phyloP scores from a whole-genome alignment of 2,329 filamentous ascomycete genomes.

The Aspergillus transmontanensis region DNA sequence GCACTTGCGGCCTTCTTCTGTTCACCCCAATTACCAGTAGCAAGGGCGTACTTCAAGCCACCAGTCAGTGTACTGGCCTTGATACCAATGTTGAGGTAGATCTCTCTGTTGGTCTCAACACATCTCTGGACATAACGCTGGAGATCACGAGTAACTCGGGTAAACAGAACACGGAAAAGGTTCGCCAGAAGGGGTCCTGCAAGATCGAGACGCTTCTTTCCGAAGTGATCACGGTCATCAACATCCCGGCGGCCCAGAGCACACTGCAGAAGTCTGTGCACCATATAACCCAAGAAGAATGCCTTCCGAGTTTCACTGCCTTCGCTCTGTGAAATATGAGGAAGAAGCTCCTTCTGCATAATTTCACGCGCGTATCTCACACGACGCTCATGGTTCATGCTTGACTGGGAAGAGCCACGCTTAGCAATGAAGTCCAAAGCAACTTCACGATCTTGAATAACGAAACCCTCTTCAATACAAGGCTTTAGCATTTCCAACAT shows the following conservation, averaged over 20 bases:
- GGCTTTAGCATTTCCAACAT: slow-evolving; percentile 98
- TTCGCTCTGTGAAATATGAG: slow-evolving; percentile 93
- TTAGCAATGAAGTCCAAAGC: slow-evolving; percentile 95
- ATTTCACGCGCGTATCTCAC: slow-evolving; percentile 91
- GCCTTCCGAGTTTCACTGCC: slow-evolving; percentile 95
- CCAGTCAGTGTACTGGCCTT: slow-evolving; percentile 91
- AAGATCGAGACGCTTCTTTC: slow-evolving; percentile 96
- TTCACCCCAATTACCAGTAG: slow-evolving; percentile 98
- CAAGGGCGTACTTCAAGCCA: slow-evolving; percentile 92
- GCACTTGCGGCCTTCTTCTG: slow-evolving; percentile 97
- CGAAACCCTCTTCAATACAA: slow-evolving; percentile 94
- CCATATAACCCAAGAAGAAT: slow-evolving; percentile 99
- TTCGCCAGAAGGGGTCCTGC: slow-evolving; percentile 94
- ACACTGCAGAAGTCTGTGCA: slow-evolving; percentile 91
- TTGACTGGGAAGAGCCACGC: slow-evolving; percentile 72
- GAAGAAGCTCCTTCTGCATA: slow-evolving; percentile 93
- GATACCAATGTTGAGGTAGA: slow-evolving; percentile 87
- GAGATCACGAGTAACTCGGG: slow-evolving; percentile 87
- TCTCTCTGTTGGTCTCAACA: slow-evolving; percentile 84
- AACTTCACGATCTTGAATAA: slow-evolving; percentile 92
- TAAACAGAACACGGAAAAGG: slow-evolving; percentile 88
- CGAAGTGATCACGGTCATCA: slow-evolving; percentile 97
- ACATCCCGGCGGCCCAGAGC: slow-evolving; percentile 89
- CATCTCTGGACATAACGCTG: slow-evolving; percentile 89
- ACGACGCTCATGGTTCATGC: slow-evolving; percentile 80